Percentiles rank a stretch among this genome's conserved stretches.
Evolutionary conservation across 331 rosid species (phyloP).

Genomic region (Malus hybrid): DNA sequence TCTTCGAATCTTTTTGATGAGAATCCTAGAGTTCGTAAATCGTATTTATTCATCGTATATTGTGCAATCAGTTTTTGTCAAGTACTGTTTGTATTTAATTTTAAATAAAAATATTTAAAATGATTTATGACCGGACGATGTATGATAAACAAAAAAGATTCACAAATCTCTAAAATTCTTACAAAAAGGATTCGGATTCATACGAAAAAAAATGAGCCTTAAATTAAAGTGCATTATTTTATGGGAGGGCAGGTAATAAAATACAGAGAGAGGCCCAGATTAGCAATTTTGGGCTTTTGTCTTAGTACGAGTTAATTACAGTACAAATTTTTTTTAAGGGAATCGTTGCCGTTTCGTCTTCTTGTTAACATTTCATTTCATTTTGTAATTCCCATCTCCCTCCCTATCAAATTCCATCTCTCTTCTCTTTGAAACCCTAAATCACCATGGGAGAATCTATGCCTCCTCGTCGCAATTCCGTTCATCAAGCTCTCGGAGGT

Average conservation of each 20-base stretch:
- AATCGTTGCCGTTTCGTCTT: background rate
- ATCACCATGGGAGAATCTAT: constrained; percentile 69
- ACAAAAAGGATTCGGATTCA: no score
- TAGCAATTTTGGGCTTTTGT: background rate
- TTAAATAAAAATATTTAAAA: no score
- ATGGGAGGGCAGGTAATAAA: background rate
- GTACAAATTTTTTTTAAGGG: background rate
- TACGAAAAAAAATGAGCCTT: no score
- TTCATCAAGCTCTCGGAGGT: constrained; percentile 70
- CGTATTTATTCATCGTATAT: fast-evolving
- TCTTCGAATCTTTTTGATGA: no score
- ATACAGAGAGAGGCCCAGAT: background rate
- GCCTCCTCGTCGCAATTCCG: constrained; percentile 43
- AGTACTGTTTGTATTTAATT: no score
- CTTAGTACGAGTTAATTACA: background rate
- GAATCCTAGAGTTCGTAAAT: no score
- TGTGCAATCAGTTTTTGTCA: no score
- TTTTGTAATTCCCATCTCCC: constrained; percentile 8
- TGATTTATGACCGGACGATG: fast-evolving
- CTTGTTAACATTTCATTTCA: background rate
- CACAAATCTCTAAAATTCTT: fast-evolving
- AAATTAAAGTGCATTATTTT: background rate
- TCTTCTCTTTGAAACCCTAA: constrained; percentile 31
- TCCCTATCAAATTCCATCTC: constrained; percentile 3
- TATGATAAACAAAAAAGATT: no score